Evolutionary conservation across 2,329 filamentous ascomycete species (phyloP).

Genomic region (Aciculosporium take): DNA sequence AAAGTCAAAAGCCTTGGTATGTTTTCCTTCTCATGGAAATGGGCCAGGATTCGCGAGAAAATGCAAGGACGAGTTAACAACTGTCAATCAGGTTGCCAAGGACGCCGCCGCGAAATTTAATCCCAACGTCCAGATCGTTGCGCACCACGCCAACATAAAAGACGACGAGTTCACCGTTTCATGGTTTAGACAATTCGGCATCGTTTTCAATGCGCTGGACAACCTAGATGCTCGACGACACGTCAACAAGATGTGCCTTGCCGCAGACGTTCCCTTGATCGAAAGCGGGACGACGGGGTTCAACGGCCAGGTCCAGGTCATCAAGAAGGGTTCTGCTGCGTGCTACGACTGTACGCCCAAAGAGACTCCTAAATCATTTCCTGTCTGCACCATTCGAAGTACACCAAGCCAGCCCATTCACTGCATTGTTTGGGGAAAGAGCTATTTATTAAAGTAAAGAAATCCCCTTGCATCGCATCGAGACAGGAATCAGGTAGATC

Average conservation of each 20-base stretch:
- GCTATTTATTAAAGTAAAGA: slow-evolving; percentile 67
- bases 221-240: slow-evolving; percentile 88
- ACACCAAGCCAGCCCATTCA: slow-evolving; percentile 94
- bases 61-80: slow-evolving; percentile 10
- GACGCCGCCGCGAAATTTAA: slow-evolving; percentile 87
- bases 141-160: slow-evolving; percentile 92
- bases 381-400: slow-evolving; percentile 92
- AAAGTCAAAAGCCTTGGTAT: slow-evolving; percentile 82
- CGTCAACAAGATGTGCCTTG: slow-evolving; percentile 95
- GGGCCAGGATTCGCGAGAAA: background rate
- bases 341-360: slow-evolving; percentile 95
- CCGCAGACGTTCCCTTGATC: slow-evolving; percentile 76
- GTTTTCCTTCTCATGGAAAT: slow-evolving; percentile 15
- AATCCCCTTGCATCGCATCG: background rate
- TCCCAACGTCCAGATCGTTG: slow-evolving; percentile 69
- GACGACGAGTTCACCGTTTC: slow-evolving; percentile 70
- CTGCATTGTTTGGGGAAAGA: slow-evolving; percentile 98
- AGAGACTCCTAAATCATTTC: slow-evolving; percentile 80
- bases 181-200: slow-evolving; percentile 70
- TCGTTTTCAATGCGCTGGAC: slow-evolving; percentile 95
- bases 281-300: slow-evolving; percentile 97
- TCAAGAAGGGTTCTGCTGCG: slow-evolving; percentile 80
- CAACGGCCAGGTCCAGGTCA: slow-evolving; percentile 94
- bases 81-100: slow-evolving; percentile 58
- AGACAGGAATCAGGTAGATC: background rate